phyloP scores from a whole-genome alignment of 768 basidiomycete genomes.

The Suillus alpinus region DNA sequence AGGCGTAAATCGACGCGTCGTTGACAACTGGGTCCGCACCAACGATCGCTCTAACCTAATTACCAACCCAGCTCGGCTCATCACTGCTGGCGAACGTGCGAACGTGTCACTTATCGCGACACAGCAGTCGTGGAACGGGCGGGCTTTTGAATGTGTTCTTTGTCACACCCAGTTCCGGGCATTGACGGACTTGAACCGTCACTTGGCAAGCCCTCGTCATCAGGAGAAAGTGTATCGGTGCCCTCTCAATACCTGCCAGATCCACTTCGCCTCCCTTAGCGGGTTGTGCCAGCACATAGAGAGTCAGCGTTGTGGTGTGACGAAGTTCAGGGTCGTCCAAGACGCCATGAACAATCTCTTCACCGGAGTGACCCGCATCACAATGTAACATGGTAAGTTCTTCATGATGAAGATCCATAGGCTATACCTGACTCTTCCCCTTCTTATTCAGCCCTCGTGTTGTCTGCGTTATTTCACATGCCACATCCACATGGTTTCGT shows the following conservation, averaged over 20 bases:
- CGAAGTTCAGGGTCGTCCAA: constrained; percentile 43
- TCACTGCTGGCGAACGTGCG: constrained; percentile 29
- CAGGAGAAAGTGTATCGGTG: constrained; percentile 53
- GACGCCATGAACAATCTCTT: constrained; percentile 36
- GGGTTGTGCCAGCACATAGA: constrained; percentile 65
- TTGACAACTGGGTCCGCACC: constrained; percentile 35
- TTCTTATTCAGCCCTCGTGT: constrained; percentile 3
- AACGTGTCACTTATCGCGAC: constrained; percentile 27
- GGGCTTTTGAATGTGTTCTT: constrained; percentile 60
- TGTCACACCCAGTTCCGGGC: constrained; percentile 45
- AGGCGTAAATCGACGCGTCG: constrained; percentile 38
- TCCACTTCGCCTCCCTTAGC: constrained; percentile 50
- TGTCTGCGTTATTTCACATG: constrained; percentile 2
- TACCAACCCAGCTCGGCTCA: constrained; percentile 53
- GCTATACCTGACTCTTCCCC: neutral
- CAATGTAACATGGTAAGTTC: constrained; percentile 11
- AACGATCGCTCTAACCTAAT: constrained; percentile 47
- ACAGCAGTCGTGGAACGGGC: constrained; percentile 39
- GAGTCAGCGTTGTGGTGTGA: constrained; percentile 56
- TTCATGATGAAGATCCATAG: neutral
- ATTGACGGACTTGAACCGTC: constrained; percentile 52
- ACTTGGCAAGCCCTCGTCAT: constrained; percentile 63
- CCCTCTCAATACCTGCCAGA: constrained; percentile 43
- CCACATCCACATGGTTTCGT: neutral
- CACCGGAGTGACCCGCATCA: constrained; percentile 14